Base-by-base conservation (phyloP, 192 early-diverging fungal species). In the Podila epigama region DNA sequence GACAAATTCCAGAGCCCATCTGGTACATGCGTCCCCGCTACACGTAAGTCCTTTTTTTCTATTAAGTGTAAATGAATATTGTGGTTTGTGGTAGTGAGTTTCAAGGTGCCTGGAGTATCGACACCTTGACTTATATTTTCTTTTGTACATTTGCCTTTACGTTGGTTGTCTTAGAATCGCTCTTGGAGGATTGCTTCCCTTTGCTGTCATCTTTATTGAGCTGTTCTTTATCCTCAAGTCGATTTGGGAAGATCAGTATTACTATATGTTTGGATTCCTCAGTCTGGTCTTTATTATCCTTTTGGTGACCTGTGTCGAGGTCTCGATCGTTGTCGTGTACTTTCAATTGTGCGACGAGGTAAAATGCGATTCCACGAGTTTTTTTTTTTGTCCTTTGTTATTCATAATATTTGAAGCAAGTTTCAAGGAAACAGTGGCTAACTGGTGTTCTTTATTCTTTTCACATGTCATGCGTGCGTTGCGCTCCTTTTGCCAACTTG, bases 1-100 rank as follows among this genome's bases (percentile, higher is more conserved):
- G 97, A 8, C 92, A 94, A 44, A 92, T 97, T 29, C 97, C 97
- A 1, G 86, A 91, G 29, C 91, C 91, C 75, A 81, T 90, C 16
- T 83, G 81, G 60, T 97, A 96, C 67, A 82, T 96, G 48, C 68
- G 75, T 9, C 77, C 84, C 42, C 22, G 58, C 72, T 58, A 83
- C 81, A 39, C 82, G 90, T 77, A 83, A 88, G 48, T 69, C n/a
- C 13, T 5, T 22, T 20, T 22, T 22, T 22, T 16, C n/a, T 5
- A 25, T 48, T 48, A 15, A 15, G 20, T 6, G 0, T 1, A 9
- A 7, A 20, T 48, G 20, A 2, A 6, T 15, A 22, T 1, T 9
- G 25, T 22, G 16, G 11, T 31, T 8, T 37, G 16, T 8, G 16
- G n/a, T 58, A n/a, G n/a, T n/a, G n/a, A n/a, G n/a, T n/a, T n/a